Conservation (phyloP, 352 stramenopile genomes). For the Pilasporangium apinafurcum region DNA sequence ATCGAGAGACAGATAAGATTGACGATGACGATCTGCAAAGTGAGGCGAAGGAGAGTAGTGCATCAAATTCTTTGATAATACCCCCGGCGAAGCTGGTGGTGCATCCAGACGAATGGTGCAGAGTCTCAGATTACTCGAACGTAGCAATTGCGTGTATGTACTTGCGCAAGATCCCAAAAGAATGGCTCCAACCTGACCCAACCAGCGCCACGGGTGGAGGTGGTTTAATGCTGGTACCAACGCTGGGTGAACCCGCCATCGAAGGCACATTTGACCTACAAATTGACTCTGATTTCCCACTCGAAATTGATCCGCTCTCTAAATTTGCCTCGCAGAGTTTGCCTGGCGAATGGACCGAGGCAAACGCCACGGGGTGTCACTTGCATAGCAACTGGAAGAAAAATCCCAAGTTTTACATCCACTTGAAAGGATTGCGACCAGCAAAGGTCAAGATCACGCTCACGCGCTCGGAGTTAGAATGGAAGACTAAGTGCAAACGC, state of each 20-base stretch:
- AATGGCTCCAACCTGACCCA: conserved; percentile 49
- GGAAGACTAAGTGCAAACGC: conserved; percentile 72
- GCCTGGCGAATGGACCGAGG: conserved; percentile 66
- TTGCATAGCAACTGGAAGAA: conserved; percentile 82
- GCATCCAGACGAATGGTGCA: conserved; percentile 72
- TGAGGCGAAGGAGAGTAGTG: conserved; percentile 1
- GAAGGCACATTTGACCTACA: conserved; percentile 84
- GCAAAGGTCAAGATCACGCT: conserved; percentile 77
- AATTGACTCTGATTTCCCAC: conserved; percentile 73
- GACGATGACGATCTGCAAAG: conserved; percentile 5
- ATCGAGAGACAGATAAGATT: not conserved
- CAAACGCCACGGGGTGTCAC: conserved; percentile 65
- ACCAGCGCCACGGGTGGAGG: conserved; percentile 13
- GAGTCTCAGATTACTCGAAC: conserved; percentile 50
- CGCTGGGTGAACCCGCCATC: conserved; percentile 54
- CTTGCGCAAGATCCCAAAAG: conserved; percentile 55
- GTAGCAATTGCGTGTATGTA: conserved; percentile 49
- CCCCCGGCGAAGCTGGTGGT: conserved; percentile 60
- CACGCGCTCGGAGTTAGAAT: conserved; percentile 76
- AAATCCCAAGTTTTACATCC: conserved; percentile 81
- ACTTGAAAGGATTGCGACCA: conserved; percentile 60
- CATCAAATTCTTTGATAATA: conserved; percentile 6
- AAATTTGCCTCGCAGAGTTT: conserved; percentile 67
- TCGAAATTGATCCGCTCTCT: conserved; percentile 56
- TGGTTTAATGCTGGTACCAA: conserved; percentile 69